These are phyloP conservation scores for Botrytis paeoniae DNA, from an alignment of 2,329 filamentous ascomycete genomes.

Conservation along the genomic window DNA sequence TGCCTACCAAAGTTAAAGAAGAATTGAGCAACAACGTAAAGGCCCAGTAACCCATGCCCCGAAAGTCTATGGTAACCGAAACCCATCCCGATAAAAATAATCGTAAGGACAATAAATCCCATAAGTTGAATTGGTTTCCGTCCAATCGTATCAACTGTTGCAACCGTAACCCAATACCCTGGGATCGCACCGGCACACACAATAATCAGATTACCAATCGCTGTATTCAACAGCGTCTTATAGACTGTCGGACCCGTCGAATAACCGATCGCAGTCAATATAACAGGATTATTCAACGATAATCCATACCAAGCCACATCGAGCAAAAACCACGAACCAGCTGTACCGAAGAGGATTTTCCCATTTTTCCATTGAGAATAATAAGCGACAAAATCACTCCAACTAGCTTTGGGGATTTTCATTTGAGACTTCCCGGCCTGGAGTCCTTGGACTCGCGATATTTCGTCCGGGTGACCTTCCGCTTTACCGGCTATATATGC, in stretches of 20 bases:
- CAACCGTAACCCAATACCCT: slow-evolving; percentile 76
- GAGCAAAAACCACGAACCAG: slow-evolving; percentile 81
- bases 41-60: slow-evolving; percentile 52
- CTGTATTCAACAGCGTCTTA: slow-evolving; percentile 66
- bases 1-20: slow-evolving; percentile 58
- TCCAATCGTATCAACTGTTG: slow-evolving; percentile 73
- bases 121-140: slow-evolving; percentile 72
- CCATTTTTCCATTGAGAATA: slow-evolving; percentile 70
- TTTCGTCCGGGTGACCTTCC: slow-evolving; percentile 64
- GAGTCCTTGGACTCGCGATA: slow-evolving; percentile 58
- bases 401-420: slow-evolving; percentile 65
- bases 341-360: slow-evolving; percentile 72
- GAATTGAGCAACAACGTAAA: slow-evolving; percentile 65
- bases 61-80: slow-evolving; percentile 54
- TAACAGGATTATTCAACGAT: slow-evolving; percentile 70
- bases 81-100: slow-evolving; percentile 61
- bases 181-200: slow-evolving; percentile 75
- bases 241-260: slow-evolving; percentile 62
- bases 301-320: slow-evolving; percentile 57
- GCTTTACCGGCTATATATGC: slow-evolving; percentile 66
- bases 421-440: slow-evolving; percentile 49
- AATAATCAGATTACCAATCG: slow-evolving; percentile 74
- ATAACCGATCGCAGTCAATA: slow-evolving; percentile 72
- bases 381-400: slow-evolving; percentile 67
- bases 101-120: slow-evolving; percentile 59